phyloP scores from a whole-genome alignment of 371 early-diverging fungal genomes.

The Circinella minor region DNA sequence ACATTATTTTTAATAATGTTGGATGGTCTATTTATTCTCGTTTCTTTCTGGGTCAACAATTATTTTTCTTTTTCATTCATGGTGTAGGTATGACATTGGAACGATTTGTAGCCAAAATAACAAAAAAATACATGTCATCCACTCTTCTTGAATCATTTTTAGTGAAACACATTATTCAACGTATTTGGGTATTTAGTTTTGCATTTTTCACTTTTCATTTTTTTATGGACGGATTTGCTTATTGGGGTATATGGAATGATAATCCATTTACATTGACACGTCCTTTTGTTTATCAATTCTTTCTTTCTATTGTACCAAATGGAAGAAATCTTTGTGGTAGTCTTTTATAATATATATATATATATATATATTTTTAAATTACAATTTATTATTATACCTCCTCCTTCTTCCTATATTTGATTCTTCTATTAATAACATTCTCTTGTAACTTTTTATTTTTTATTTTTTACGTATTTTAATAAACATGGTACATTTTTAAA shows the following conservation, averaged over 20 bases:
- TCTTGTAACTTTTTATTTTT: too few relatives aligned
- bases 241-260: conserved; percentile 30
- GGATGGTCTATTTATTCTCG: conserved; percentile 32
- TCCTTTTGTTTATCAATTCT: conserved; percentile 12
- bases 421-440: too few relatives aligned
- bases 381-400: too few relatives aligned
- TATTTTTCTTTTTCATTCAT: conserved; percentile 34
- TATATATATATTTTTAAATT: too few relatives aligned
- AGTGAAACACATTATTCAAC: conserved; percentile 14
- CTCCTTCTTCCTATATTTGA: too few relatives aligned
- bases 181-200: conserved; percentile 30
- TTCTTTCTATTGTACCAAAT: conserved; percentile 13
- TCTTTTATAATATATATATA: conserved; percentile 17
- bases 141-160: conserved; percentile 15
- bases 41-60: conserved; percentile 34
- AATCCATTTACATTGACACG: conserved; percentile 9
- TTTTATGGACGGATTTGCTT: conserved; percentile 36
- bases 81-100: conserved; percentile 30
- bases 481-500: too few relatives aligned
- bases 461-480: too few relatives aligned
- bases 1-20: conserved; percentile 30
- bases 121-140: conserved; percentile 13
- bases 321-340: conserved; percentile 22
- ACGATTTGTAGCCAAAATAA: not conserved
- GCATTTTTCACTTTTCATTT: conserved; percentile 26